Evolutionary conservation across 164 flowering plant species (phyloP), one percentile per base, ranked within the genome.

Genomic region (Cinnamomum micranthum): DNA sequence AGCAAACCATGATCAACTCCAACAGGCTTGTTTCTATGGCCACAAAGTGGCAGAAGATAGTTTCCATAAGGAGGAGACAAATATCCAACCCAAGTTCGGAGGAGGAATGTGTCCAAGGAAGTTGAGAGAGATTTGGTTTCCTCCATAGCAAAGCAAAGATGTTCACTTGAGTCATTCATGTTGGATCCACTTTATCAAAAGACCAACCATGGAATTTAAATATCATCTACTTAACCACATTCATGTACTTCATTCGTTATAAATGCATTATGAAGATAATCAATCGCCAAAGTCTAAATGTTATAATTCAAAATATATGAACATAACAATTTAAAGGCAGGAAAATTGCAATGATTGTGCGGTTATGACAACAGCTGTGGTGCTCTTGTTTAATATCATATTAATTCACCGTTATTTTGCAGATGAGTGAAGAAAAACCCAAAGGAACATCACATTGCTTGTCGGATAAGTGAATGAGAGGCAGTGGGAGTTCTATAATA

Each of bases 121-220:
- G 35, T 74, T 20, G 77, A 80, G 73, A 80, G 41, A 11, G 77
- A 47, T 24, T 80, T 80, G 69, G 76, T 78, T 22, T 33, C 31
- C 4, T 55, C 66, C n/a, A 59, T 68, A 33, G 55, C 71, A 19
- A 62, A 66, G 0, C 51, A 72, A 17, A 3, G 66, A 52, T 74
- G 65, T 20, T 68, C 51, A 2, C 5, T 55, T 1, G 41, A 72
- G 23, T 28, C 51, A 14, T 55, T 33, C 33, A 28, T 28, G 31
- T 28, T 28, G 31, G 31, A 28, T 28, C 24, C 19, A 2, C 13
- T 11, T 28, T 47, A 50, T 17, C 71, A 4, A 9, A 27, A 35
- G n/a, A 65, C n/a, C 5, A 50, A 52, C 9, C 65, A 68, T 68
- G 71, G 71, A 7, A 55, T 68, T 13, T 74, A 23, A 68, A 23